These are phyloP conservation scores for Pseudogymnoascus sp. DNA, from an alignment of 2,329 filamentous ascomycete species.

Conservation along the genomic window DNA sequence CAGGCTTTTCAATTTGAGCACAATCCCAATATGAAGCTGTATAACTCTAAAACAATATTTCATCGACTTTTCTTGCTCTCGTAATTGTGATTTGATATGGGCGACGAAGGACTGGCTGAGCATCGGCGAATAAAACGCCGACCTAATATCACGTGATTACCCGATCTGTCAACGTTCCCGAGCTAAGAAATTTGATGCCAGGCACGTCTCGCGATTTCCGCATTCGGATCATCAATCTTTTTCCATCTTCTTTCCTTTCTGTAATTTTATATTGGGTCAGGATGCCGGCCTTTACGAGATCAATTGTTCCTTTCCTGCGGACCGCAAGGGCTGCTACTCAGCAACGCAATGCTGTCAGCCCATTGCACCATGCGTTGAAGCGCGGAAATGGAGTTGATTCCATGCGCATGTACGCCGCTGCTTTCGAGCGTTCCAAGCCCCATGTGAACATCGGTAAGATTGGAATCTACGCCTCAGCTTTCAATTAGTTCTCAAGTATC, in stretches of 20 bases:
- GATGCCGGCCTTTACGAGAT: constrained; percentile 77
- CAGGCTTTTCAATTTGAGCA: not conserved
- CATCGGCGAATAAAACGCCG: not conserved
- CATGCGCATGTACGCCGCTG: constrained; percentile 53
- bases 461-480: not conserved
- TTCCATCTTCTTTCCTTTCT: constrained; percentile 15
- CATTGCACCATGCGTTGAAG: constrained; percentile 63
- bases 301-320: constrained; percentile 70
- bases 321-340: constrained; percentile 69
- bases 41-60: not conserved
- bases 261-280: constrained; percentile 31
- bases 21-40: not conserved
- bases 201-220: constrained; percentile 7
- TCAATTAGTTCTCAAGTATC: constrained; percentile 12
- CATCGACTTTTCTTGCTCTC: not conserved
- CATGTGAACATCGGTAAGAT: constrained; percentile 91
- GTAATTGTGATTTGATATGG: constrained; percentile 4
- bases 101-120: not conserved
- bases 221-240: constrained; percentile 1
- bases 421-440: constrained; percentile 85
- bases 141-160: not conserved
- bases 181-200: constrained; percentile 11
- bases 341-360: constrained; percentile 61
- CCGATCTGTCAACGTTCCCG: not conserved
- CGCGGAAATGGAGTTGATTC: constrained; percentile 57